phyloP scores from a whole-genome alignment of 768 basidiomycete genomes.

The Naganishia vaughanmartiniae region DNA sequence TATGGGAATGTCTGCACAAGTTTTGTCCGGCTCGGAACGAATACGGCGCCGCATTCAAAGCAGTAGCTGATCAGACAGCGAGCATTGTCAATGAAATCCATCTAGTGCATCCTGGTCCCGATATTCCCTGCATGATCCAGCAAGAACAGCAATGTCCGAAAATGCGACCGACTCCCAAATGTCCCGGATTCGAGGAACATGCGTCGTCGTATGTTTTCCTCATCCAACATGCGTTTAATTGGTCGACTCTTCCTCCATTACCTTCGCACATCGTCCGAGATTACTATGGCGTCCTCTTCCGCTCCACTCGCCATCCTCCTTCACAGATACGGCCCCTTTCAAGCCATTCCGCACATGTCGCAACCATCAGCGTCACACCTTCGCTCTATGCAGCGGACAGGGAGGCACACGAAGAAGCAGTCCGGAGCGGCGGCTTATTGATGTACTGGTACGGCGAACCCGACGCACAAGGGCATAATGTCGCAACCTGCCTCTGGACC shows the following conservation, averaged over 20 bases:
- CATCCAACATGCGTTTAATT: constrained; percentile 18
- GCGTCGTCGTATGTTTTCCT: background rate
- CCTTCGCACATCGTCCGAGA: background rate
- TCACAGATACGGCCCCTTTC: constrained; percentile 22
- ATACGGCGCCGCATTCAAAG: constrained; percentile 7
- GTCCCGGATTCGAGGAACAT: constrained; percentile 3
- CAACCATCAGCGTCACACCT: constrained; percentile 16
- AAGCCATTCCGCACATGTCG: constrained; percentile 28
- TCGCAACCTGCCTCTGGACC: constrained; percentile 95
- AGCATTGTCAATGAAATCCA: background rate
- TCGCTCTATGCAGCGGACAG: constrained; percentile 83
- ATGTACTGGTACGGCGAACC: constrained; percentile 95
- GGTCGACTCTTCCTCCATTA: background rate
- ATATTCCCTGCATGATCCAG: background rate
- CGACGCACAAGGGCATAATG: constrained; percentile 61
- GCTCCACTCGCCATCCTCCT: constrained; percentile 68
- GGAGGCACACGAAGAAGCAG: constrained; percentile 86
- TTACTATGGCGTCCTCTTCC: constrained; percentile 79
- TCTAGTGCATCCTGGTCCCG: background rate
- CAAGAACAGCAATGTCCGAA: no score
- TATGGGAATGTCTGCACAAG: constrained; percentile 9
- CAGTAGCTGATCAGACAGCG: background rate
- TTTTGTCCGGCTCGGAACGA: constrained; percentile 4
- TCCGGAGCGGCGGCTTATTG: constrained; percentile 70
- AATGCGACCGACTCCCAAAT: background rate